A percentile compares a stretch with the other conserved stretches of the same genome.
phyloP scores from a whole-genome alignment of 306 rosid genomes.

The Arachis hypogaea region DNA sequence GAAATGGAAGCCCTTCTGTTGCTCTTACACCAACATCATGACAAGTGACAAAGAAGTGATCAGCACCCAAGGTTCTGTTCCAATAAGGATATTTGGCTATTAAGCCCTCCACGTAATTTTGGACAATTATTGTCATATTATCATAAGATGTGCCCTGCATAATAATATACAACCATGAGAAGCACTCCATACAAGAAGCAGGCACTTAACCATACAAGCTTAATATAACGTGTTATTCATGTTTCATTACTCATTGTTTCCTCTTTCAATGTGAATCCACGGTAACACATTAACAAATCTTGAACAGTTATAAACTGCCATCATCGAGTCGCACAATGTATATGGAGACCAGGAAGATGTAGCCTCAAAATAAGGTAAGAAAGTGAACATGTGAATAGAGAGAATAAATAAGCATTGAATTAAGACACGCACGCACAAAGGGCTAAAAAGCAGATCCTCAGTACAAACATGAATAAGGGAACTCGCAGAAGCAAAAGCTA shows the following conservation, averaged over 20 bases:
- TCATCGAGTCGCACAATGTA: conserved; percentile 12
- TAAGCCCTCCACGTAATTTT: conserved; percentile 80
- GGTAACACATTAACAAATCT: neutral
- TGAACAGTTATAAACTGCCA: neutral
- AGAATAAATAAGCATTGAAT: neutral
- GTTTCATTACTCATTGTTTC: neutral
- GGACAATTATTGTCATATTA: conserved; percentile 91
- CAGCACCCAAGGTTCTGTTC: conserved; percentile 97
- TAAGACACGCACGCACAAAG: neutral
- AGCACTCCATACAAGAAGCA: conserved; percentile 31
- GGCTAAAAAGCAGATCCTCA: neutral
- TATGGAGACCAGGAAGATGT: conserved; percentile 8
- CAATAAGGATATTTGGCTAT: conserved; percentile 96
- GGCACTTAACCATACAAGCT: conserved; percentile 27
- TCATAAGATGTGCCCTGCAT: conserved; percentile 92
- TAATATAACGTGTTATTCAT: neutral
- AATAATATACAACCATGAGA: conserved; percentile 38
- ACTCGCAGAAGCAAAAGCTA: neutral
- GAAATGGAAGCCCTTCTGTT: conserved; percentile 84
- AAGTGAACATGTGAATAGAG: neutral
- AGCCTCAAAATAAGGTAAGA: neutral
- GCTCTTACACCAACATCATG: conserved; percentile 99
- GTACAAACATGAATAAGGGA: neutral
- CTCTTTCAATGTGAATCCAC: conserved; percentile 17
- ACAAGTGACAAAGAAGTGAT: conserved; percentile 95